These are phyloP conservation scores for Trichophaea hybrida DNA, from an alignment of 2,329 filamentous ascomycete genomes.

Conservation along the genomic window DNA sequence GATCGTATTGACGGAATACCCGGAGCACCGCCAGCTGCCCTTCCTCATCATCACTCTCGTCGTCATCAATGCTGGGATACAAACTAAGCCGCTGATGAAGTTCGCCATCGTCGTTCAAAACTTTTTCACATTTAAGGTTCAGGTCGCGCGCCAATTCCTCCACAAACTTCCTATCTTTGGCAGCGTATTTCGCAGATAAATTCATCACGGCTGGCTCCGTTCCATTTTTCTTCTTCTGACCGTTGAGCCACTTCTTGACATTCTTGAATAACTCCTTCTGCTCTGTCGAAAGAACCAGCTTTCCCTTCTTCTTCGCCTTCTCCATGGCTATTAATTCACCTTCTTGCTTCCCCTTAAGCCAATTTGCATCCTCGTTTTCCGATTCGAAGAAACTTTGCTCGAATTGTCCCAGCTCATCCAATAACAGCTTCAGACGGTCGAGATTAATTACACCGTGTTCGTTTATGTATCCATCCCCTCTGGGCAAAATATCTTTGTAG, in stretches of 20 bases:
- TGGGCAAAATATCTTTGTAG: slow-evolving; percentile 80
- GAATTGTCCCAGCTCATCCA: slow-evolving; percentile 74
- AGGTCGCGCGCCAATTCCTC: slow-evolving; percentile 66
- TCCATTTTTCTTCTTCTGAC: slow-evolving; percentile 26
- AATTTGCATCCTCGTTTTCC: slow-evolving; percentile 75
- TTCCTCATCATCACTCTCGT: slow-evolving; percentile 62
- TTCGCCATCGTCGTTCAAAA: slow-evolving; percentile 49
- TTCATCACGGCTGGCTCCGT: slow-evolving; percentile 56
- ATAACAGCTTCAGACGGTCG: slow-evolving; percentile 56
- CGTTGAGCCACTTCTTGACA: slow-evolving; percentile 66
- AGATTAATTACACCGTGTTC: slow-evolving; percentile 87
- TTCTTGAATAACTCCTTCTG: slow-evolving; percentile 72
- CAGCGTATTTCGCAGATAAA: slow-evolving; percentile 56
- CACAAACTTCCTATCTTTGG: slow-evolving; percentile 82
- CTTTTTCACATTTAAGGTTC: slow-evolving; percentile 49
- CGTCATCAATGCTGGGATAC: slow-evolving; percentile 35
- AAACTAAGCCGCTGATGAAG: slow-evolving; percentile 51
- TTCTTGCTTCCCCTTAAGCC: slow-evolving; percentile 77
- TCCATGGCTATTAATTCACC: slow-evolving; percentile 53
- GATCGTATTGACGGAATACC: slow-evolving; percentile 81
- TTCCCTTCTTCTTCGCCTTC: slow-evolving; percentile 44
- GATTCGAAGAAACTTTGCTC: slow-evolving; percentile 88
- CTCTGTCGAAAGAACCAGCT: slow-evolving; percentile 58
- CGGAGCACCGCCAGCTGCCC: slow-evolving; percentile 68
- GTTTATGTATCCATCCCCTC: slow-evolving; percentile 88